A percentile compares a stretch with the other conserved stretches of the same genome.
phyloP scores from a whole-genome alignment of 2,329 filamentous ascomycete species.

The Sphaerulina populicola region DNA sequence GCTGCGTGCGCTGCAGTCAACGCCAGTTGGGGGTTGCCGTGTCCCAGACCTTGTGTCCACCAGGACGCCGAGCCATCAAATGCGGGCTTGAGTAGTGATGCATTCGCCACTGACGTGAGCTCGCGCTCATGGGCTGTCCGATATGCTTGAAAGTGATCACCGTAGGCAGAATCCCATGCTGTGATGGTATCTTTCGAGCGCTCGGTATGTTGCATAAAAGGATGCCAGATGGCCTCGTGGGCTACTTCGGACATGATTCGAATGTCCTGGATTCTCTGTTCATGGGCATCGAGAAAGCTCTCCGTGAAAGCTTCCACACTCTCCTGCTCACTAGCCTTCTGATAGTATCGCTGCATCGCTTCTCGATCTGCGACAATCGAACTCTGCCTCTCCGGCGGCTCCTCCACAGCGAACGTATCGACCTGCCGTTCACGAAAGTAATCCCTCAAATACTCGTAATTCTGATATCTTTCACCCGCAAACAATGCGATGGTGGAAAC shows the following conservation, averaged over 20 bases:
- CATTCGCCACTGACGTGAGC: slow-evolving; percentile 7
- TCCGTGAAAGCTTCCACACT: slow-evolving; percentile 43
- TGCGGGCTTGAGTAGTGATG: slow-evolving; percentile 50
- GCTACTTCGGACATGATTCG: slow-evolving; percentile 56
- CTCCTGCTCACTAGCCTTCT: slow-evolving; percentile 36
- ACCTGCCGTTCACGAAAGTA: slow-evolving; percentile 59
- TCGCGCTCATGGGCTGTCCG: slow-evolving; percentile 26
- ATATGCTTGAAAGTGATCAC: slow-evolving; percentile 65
- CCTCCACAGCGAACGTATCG: slow-evolving; percentile 48
- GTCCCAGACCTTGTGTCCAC: slow-evolving; percentile 85
- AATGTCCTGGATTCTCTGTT: slow-evolving; percentile 49
- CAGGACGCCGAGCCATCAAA: slow-evolving; percentile 82
- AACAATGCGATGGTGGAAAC: slow-evolving; percentile 64
- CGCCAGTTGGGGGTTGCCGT: slow-evolving; percentile 63
- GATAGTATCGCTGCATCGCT: slow-evolving; percentile 59
- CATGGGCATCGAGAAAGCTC: slow-evolving; percentile 48
- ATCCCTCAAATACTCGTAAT: slow-evolving; percentile 56
- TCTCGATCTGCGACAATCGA: slow-evolving; percentile 44
- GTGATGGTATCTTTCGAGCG: slow-evolving; percentile 56
- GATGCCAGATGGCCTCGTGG: slow-evolving; percentile 67
- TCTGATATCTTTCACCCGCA: slow-evolving; percentile 56
- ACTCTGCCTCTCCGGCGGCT: slow-evolving; percentile 48
- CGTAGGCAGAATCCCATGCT: slow-evolving; percentile 70
- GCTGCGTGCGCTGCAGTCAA: slow-evolving; percentile 73
- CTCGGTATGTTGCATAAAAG: slow-evolving; percentile 71